Percentiles rank a stretch among this genome's conserved stretches.
phyloP scores from a whole-genome alignment of 176 grass and related monocot genomes.

The Zoysia japonica region DNA sequence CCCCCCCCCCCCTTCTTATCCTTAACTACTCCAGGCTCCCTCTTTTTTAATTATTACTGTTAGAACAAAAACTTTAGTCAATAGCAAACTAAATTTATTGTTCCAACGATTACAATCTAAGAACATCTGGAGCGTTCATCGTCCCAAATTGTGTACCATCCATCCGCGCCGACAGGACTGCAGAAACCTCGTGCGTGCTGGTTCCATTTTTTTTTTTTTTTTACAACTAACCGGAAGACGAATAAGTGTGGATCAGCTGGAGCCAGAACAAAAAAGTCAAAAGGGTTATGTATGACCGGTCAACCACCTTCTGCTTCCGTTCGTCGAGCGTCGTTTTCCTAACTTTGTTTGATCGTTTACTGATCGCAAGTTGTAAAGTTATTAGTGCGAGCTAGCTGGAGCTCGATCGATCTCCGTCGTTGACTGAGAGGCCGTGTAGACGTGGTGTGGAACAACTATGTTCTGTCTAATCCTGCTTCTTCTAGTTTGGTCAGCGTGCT shows the following conservation, averaged over 20 bases:
- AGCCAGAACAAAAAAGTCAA: neutral
- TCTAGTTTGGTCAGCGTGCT: no score
- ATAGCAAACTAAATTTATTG: no score
- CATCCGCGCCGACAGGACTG: slow-evolving; percentile 1
- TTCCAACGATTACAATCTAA: no score
- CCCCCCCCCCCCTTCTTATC: neutral
- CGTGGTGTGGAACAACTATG: no score
- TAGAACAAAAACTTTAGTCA: no score
- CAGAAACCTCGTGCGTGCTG: neutral
- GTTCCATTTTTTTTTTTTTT: neutral
- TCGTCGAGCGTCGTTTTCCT: neutral
- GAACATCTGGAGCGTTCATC: neutral
- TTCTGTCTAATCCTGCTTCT: no score
- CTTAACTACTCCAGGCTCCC: neutral
- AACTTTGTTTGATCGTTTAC: neutral
- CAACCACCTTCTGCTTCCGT: neutral
- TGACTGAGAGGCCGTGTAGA: neutral
- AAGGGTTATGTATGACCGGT: neutral
- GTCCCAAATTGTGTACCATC: neutral
- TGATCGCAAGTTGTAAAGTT: neutral
- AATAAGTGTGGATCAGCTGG: neutral
- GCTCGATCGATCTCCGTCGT: neutral
- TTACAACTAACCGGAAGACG: neutral
- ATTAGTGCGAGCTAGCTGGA: neutral
- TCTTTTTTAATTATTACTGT: no score